phyloP scores from a whole-genome alignment of 1,284 basidiomycete genomes.

The Cryptococcus sp. region DNA sequence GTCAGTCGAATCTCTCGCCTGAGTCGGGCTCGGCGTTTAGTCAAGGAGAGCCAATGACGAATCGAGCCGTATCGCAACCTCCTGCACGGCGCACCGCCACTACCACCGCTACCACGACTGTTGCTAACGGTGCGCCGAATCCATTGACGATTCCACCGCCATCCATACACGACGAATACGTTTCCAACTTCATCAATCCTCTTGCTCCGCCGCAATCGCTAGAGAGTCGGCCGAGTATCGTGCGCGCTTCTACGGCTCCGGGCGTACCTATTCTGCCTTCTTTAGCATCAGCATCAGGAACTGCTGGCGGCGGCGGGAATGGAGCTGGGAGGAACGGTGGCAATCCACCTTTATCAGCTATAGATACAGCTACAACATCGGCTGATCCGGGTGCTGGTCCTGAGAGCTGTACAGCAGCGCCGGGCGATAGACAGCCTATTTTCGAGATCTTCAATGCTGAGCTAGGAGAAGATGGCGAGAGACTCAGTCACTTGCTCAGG shows the following conservation, averaged over 20 bases:
- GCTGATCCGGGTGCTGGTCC: neutral
- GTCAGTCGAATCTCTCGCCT: neutral
- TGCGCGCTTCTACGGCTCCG: conserved; percentile 14
- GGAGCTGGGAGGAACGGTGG: neutral
- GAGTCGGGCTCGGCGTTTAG: too few relatives aligned
- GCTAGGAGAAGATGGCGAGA: conserved; percentile 18
- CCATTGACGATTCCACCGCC: conserved; percentile 13
- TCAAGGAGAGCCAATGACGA: too few relatives aligned
- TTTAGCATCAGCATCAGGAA: conserved; percentile 10
- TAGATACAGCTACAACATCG: neutral
- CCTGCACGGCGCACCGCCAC: neutral
- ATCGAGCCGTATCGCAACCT: neutral
- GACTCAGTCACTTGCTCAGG: conserved; percentile 30
- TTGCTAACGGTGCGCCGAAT: neutral
- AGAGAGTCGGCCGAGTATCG: conserved; percentile 5
- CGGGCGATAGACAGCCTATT: conserved; percentile 22
- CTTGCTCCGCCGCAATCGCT: neutral
- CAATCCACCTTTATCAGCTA: neutral
- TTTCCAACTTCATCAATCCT: conserved; percentile 17
- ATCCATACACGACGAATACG: conserved; percentile 19
- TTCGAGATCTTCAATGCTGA: conserved; percentile 41
- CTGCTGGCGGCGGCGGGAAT: neutral
- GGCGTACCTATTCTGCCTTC: conserved; percentile 4
- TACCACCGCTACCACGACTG: neutral
- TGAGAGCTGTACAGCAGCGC: neutral